These are phyloP conservation scores for Suhomyces xylopsoci DNA, from an alignment of 805 yeast genomes.

Conservation along the genomic window DNA sequence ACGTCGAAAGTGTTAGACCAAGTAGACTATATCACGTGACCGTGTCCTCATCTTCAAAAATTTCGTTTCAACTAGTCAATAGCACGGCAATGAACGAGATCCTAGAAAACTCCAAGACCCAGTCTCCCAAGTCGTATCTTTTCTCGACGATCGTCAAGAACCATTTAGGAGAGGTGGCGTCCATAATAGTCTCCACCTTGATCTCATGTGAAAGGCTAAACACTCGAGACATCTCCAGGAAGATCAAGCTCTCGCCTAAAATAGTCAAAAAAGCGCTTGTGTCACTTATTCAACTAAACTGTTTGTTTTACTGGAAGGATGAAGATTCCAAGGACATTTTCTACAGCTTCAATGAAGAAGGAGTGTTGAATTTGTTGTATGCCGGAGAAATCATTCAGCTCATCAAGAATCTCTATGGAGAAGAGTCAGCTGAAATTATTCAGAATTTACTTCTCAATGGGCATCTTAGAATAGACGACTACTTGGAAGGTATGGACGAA, in stretches of 20 bases:
- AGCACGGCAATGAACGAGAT: constrained; percentile 15
- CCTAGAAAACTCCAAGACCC: constrained; percentile 37
- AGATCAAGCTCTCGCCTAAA: constrained; percentile 45
- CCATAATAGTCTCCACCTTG: constrained; percentile 56
- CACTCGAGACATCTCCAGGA: constrained; percentile 49
- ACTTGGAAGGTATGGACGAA: constrained; percentile 20
- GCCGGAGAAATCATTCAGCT: constrained; percentile 70
- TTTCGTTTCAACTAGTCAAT: not conserved
- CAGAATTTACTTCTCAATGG: constrained; percentile 73
- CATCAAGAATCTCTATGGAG: constrained; percentile 46
- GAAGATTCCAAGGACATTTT: constrained; percentile 29
- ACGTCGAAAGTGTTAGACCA: not conserved
- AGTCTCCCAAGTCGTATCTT: constrained; percentile 61
- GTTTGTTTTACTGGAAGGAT: constrained; percentile 66
- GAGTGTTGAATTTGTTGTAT: constrained; percentile 62
- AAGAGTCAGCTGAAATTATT: constrained; percentile 53
- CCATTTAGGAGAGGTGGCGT: constrained; percentile 72
- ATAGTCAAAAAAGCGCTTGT: constrained; percentile 66
- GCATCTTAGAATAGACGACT: constrained; percentile 55
- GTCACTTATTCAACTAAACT: constrained; percentile 73
- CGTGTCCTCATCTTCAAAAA: not conserved
- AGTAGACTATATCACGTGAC: not conserved
- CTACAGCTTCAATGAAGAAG: constrained; percentile 63
- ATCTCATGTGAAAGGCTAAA: constrained; percentile 67
- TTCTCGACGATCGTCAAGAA: constrained; percentile 51